Conservation (phyloP, 176 grass and related monocot species). For the Sorghum bicolor region DNA sequence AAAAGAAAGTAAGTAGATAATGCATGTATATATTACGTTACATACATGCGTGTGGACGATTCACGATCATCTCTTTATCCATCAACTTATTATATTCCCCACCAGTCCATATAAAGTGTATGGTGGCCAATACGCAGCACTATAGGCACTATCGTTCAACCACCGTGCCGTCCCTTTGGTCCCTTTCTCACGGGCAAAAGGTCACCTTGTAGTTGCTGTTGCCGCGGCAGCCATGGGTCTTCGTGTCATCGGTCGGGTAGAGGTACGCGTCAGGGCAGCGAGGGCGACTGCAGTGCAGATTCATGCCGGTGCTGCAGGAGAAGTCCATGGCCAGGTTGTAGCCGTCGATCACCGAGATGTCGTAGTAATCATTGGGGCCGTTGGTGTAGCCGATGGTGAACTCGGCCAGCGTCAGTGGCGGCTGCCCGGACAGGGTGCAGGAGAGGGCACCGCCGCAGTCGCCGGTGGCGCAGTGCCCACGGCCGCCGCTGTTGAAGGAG, state of each 20-base stretch:
- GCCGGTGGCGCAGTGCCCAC: not conserved
- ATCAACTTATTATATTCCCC: too few species aligned
- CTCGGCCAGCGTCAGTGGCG: not conserved
- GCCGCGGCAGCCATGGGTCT: not conserved
- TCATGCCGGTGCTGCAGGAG: not conserved
- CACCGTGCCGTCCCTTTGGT: too few species aligned
- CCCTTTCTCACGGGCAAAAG: slow-evolving; percentile 7
- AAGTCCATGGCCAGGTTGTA: slow-evolving; percentile 14
- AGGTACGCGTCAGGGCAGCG: not conserved
- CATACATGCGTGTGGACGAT: too few species aligned
- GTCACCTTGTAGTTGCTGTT: slow-evolving; percentile 10
- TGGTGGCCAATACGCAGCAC: too few species aligned
- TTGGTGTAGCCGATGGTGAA: not conserved
- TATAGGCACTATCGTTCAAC: too few species aligned
- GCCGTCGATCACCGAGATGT: slow-evolving; percentile 8
- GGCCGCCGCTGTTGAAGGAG: not conserved
- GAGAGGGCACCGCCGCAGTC: not conserved
- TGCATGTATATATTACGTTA: too few species aligned
- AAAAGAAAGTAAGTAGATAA: too few species aligned
- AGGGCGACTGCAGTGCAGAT: not conserved
- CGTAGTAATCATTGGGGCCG: not conserved
- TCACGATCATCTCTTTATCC: too few species aligned
- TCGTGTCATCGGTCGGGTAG: not conserved
- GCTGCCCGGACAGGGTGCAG: not conserved
- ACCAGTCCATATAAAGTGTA: too few species aligned